Base-by-base conservation (phyloP, 2,329 filamentous ascomycete species). In the Talaromyces sp. region DNA sequence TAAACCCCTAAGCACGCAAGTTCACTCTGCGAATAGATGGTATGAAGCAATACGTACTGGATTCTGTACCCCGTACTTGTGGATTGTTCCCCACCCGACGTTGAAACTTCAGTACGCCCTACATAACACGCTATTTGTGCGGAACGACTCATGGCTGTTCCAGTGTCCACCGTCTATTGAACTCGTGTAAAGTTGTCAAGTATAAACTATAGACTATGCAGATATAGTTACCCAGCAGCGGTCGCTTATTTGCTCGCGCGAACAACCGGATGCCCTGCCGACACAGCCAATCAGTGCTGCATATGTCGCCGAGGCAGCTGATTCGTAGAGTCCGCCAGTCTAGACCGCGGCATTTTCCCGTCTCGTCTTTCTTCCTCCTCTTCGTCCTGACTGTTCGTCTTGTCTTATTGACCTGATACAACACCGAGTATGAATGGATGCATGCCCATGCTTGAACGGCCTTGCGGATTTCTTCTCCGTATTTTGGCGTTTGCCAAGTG, bases 181-280 rank as follows among this genome's bases (percentile, higher is more conserved):
- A 50, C 46, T 21, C 33, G 48, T 33, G 48, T 52, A 52, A 33
- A 52, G 14, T 28, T 28, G 28, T 28, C 3, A 28, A 28, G 6
- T 25, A 46, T 25, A 46, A 46, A 46, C 2, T 50, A 42, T 42
- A 46, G 25, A 25, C 5, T 14, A 46, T 46, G 21, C 42, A 25
- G 3, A 46, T 46, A 25, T 46, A 46, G 12, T 42, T 21, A 9
- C 39, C 44, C 44, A 28, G 23, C 12, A 28, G 23, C 44, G 23
- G 46, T 37, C 50, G 50, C 48, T 16, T 57, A 57, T 42, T 57
- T 57, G 54, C 54, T 57, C 31, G 12, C n/a, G n/a, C 50, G 35
- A 54, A 54, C 50, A 54, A 9, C 46, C 28, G 14, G 31, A 31
- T 50, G 8, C 46, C 25, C 25, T 31, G 46, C 6, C n/a, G 4